These are phyloP conservation scores for Golubevia pallescens DNA, from an alignment of 1,284 basidiomycete genomes.

Conservation along the genomic window DNA sequence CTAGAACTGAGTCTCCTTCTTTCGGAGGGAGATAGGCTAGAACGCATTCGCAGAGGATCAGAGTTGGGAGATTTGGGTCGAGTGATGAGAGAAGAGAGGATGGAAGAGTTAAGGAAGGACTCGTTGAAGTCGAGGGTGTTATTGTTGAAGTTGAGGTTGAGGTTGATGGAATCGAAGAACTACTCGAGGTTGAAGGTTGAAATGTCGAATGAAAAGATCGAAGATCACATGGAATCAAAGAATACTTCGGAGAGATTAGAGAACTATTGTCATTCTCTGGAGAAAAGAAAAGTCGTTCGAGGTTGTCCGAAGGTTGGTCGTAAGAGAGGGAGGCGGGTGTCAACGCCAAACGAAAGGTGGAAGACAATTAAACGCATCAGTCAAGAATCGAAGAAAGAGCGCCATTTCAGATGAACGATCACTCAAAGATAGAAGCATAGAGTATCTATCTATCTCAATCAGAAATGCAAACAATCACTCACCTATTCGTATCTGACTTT, in stretches of 20 bases:
- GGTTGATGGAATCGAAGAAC: background rate
- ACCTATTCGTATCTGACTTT: background rate
- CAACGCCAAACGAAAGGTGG: no score
- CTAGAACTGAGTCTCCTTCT: slow-evolving; percentile 29
- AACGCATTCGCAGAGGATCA: slow-evolving; percentile 60
- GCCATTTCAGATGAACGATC: no score
- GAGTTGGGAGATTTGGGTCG: slow-evolving; percentile 26
- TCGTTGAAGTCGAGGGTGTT: slow-evolving; percentile 14
- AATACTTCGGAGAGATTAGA: background rate
- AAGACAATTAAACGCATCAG: no score
- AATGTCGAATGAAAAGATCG: background rate
- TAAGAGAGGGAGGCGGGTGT: no score
- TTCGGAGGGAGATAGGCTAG: slow-evolving; percentile 44
- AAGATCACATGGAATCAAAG: background rate
- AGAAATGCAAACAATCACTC: no score
- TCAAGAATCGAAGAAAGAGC: no score
- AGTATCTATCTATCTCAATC: no score
- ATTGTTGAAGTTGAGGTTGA: background rate
- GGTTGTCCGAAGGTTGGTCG: no score
- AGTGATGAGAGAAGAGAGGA: slow-evolving; percentile 1
- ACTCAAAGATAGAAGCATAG: no score
- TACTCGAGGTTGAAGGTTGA: background rate
- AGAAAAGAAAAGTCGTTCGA: no score
- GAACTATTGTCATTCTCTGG: background rate
- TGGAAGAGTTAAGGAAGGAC: background rate